Percentiles rank a stretch among this genome's conserved stretches.
These are phyloP conservation scores for Aristolochia contorta DNA, from an alignment of 164 flowering plant species.

Conservation along the genomic window DNA sequence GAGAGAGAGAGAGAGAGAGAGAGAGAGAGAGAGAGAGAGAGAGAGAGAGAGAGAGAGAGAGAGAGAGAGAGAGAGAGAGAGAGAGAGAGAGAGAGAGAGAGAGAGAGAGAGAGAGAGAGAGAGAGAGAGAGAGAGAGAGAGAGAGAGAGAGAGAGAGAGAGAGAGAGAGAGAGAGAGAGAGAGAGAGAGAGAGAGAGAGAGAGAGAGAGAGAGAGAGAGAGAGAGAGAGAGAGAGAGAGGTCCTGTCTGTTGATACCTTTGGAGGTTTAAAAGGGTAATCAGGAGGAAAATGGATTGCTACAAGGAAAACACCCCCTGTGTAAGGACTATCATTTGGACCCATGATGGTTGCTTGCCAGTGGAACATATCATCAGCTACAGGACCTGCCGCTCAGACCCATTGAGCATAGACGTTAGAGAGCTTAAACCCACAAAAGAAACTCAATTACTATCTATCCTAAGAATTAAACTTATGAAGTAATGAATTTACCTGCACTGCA, in stretches of 20 bases:
- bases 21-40: too few species aligned
- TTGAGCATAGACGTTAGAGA: neutral
- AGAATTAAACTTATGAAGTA: neutral
- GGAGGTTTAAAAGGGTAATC: conserved; percentile 80
- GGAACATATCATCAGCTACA: conserved; percentile 70
- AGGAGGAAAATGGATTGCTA: conserved; percentile 58
- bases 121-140: too few species aligned
- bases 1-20: too few species aligned
- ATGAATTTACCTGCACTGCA: conserved; percentile 12
- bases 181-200: neutral
- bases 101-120: too few species aligned
- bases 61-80: too few species aligned
- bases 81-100: too few species aligned
- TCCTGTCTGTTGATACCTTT: conserved; percentile 25
- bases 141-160: too few species aligned
- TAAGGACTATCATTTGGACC: conserved; percentile 74
- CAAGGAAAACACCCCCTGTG: conserved; percentile 61
- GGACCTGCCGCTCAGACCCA: conserved; percentile 36
- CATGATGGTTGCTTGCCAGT: conserved; percentile 76
- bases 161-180: too few species aligned
- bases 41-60: too few species aligned
- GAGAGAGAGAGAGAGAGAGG: neutral
- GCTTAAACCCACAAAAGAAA: neutral
- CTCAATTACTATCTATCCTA: neutral
- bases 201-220: neutral